Conservation (phyloP, 129 eudicot species). For the Cynara cardunculus region DNA sequence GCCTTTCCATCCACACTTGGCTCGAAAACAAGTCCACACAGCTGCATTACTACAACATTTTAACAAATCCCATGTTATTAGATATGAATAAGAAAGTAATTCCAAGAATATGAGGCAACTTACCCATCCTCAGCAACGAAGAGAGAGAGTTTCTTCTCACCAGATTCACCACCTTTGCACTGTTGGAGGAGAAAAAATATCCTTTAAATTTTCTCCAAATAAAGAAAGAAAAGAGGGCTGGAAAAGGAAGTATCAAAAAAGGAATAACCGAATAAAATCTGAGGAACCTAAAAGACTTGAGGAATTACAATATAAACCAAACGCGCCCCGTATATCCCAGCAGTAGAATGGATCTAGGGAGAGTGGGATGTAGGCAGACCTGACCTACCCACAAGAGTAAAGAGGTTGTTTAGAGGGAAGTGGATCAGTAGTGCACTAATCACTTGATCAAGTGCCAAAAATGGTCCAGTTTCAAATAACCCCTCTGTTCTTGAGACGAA, state of each 20-base stretch:
- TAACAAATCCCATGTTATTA: background rate
- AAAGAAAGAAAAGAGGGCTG: background rate
- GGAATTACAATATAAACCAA: background rate
- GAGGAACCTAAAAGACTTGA: background rate
- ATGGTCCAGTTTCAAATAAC: background rate
- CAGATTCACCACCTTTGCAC: constrained; percentile 69
- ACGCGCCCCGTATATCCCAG: background rate
- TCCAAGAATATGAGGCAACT: background rate
- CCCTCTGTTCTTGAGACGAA: background rate
- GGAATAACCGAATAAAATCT: background rate
- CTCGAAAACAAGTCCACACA: constrained; percentile 66
- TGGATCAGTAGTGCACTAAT: too few relatives aligned
- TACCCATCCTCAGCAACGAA: constrained; percentile 57
- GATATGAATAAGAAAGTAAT: background rate
- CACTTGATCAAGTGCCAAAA: background rate
- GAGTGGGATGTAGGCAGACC: too few relatives aligned
- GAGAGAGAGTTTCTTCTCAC: constrained; percentile 55
- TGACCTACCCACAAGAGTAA: too few relatives aligned
- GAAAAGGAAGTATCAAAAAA: background rate
- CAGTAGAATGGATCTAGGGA: too few relatives aligned
- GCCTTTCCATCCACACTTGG: constrained; percentile 79
- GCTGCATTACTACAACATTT: constrained; percentile 46
- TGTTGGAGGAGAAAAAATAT: constrained; percentile 19
- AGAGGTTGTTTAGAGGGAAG: too few relatives aligned
- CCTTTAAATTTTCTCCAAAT: background rate